Base-by-base conservation (phyloP, 768 basidiomycete species). In the Zangia roseola region DNA sequence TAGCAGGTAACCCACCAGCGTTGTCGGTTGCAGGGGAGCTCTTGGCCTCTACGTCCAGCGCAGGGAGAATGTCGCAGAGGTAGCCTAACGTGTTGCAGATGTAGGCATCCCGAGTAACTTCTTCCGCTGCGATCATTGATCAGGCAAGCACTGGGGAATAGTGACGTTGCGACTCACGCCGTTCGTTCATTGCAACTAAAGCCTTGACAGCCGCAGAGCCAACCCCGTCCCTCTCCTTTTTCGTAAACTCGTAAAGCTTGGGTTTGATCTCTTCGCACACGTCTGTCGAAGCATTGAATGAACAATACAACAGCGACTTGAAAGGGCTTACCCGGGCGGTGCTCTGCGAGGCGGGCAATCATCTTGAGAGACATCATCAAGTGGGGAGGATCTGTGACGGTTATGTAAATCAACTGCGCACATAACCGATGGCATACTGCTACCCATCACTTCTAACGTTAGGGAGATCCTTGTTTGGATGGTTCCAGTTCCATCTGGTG, bases 121-220 rank as follows among this genome's bases (percentile, higher is more conserved):
- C 24, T 21, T 14, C 36, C 17, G 6, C 6, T 4, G 28, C 13
- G 7, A 4, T 14, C 12, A 6, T 16, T 1, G 10, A 16, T 54
- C 38, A 54, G 47, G 8, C 2, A 19, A 43, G 4, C 8, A 12
- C 3, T 8, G 6, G n/a, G 10, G 5, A 13, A 2, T 1, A 47
- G 21, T 14, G 34, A 30, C 21, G 10, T 6, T 4, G 14, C 7
- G 1, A 43, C 54, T 43, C 25, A 56, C 52, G 17, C 9, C 14
- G 16, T 16, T 3, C 36, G 0, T 31, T 28, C 41, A 56, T 21
- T 8, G 44, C 37, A 35, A 54, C 37, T 13, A 56, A 24, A 10
- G 40, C 41, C 25, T 46, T 28, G 10, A 56, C 37, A 12, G 54
- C 54, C 5, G 37, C 47, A 13, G 40, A 7, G 21, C 54, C 54